Conservation (phyloP, 1,284 basidiomycete species). For the Exobasidium cylindrosporum region DNA sequence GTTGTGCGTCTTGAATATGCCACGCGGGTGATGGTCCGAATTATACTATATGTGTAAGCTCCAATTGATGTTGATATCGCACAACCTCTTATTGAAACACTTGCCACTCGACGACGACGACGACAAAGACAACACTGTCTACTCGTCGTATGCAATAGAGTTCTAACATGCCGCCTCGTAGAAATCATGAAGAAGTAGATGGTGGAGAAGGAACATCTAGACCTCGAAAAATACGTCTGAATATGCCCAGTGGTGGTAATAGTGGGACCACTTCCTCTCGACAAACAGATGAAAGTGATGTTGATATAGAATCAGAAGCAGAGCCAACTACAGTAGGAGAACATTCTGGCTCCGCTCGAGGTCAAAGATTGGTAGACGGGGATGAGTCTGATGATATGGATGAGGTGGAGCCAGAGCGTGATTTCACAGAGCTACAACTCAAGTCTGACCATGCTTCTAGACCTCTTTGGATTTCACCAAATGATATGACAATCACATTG, state of each 20-base stretch:
- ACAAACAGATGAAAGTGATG: background rate
- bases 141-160: no score
- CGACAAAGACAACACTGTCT: no score
- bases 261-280: background rate
- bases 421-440: constrained; percentile 19
- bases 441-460: constrained; percentile 50
- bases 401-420: constrained; percentile 3
- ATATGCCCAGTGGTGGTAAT: background rate
- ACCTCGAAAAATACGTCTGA: background rate
- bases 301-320: background rate
- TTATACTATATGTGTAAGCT: no score
- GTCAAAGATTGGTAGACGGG: background rate
- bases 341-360: background rate
- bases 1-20: no score
- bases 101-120: no score
- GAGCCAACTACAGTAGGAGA: background rate
- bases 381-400: constrained; percentile 9
- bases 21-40: no score
- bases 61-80: no score
- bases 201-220: background rate
- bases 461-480: constrained; percentile 52
- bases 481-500: constrained; percentile 52
- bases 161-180: background rate
- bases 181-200: background rate
- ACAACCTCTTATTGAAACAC: no score